Evolutionary conservation across 768 basidiomycete genomes (phyloP), one percentile per base, ranked within the genome.

Genomic region (Phanerochaete sordida): DNA sequence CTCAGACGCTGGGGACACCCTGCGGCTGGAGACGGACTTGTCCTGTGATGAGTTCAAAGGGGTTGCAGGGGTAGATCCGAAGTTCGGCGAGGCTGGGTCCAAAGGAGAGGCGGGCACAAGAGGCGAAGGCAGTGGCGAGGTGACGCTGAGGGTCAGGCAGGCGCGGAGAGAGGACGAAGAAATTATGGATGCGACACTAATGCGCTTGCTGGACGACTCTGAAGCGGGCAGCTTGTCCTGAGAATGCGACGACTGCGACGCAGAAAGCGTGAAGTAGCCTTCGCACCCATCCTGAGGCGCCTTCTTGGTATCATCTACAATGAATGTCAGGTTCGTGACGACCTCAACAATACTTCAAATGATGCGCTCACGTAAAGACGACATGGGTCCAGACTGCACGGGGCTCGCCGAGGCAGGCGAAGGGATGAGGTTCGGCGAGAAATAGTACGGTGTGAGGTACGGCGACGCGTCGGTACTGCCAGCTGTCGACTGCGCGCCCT

Each of bases 371-470:
- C n/a, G n/a, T n/a, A n/a, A n/a, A n/a, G n/a, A n/a, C n/a, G n/a
- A n/a, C n/a, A n/a, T n/a, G n/a, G n/a, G n/a, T n/a, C n/a, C n/a
- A n/a, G n/a, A n/a, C n/a, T n/a, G 26, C 27, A 13, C 23, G 19
- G 9, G 26, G 50, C 31, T 30, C 23, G 50, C 19, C 28, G 31
- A 31, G 15, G 26, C 13, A 4, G 50, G 50, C 4, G 50, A 51
- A 19, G 37, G 37, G 9, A 54, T 13, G 21, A 43, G 9, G 43
- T 16, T 39, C 21, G 53, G 53, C n/a, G 53, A 54, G 24, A 39
- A 43, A 54, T 54, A 54, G 16, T 43, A 35, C 53, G 53, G 53
- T 39, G 53, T 35, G 19, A 43, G 37, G 16, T 54, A 54, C 24
- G 16, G 53, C 16, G 53, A 51, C 8, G 9, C 6, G 16, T 31